These are phyloP conservation scores for Paramecium octaurelia DNA, from an alignment of 73 alveolate genomes.

Conservation along the genomic window DNA sequence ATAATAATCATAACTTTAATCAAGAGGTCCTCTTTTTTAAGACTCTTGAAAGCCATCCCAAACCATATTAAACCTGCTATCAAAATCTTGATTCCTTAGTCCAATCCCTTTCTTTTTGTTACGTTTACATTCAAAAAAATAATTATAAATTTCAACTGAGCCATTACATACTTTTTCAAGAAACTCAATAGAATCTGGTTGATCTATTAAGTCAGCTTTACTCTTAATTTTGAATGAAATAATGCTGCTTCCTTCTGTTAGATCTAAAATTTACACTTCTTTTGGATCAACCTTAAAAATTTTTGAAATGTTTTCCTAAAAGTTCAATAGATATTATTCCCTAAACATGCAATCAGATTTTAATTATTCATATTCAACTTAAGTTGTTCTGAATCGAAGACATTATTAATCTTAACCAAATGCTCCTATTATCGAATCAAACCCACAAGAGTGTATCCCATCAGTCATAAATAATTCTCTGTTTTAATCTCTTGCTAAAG, in stretches of 20 bases:
- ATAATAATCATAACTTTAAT: background rate
- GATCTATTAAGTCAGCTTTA: background rate
- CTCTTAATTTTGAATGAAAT: background rate
- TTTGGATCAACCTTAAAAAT: background rate
- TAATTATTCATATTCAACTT: background rate
- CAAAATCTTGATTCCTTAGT: background rate
- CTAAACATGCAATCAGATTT: background rate
- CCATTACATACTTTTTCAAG: background rate
- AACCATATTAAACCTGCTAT: background rate
- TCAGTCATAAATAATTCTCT: background rate
- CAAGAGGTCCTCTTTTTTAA: conserved; percentile 2
- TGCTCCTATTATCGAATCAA: background rate
- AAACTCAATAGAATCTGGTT: background rate
- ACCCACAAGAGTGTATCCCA: background rate
- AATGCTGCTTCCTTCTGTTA: background rate
- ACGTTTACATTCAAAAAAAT: background rate
- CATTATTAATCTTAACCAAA: background rate
- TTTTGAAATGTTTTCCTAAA: background rate
- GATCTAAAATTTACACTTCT: background rate
- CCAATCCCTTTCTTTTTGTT: background rate
- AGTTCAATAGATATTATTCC: too few relatives aligned
- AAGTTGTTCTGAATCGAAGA: background rate
- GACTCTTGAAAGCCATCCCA: background rate
- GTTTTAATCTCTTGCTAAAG: background rate
- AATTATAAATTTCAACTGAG: background rate